A percentile compares a stretch with the other conserved stretches of the same genome.
These are phyloP conservation scores for Epichloe scottii DNA, from an alignment of 2,329 filamentous ascomycete genomes.

Conservation along the genomic window DNA sequence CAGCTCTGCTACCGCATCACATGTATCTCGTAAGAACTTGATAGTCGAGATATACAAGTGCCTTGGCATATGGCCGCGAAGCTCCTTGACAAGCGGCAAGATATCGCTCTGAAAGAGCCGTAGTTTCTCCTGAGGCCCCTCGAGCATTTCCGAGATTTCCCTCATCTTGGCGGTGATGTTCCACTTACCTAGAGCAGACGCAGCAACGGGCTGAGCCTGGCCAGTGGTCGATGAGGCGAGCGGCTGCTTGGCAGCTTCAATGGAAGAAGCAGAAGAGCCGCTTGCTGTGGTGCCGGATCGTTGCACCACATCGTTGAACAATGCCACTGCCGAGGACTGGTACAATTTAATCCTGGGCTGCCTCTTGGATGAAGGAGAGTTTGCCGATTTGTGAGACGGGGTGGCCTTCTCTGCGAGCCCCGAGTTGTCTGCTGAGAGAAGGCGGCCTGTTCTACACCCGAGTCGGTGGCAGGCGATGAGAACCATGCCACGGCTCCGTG, in stretches of 20 bases:
- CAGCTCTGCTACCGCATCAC: conserved; percentile 10
- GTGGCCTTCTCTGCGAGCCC: background rate
- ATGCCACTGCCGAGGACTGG: conserved; percentile 16
- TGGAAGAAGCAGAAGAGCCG: background rate
- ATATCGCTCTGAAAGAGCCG: conserved; percentile 16
- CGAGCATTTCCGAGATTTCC: conserved; percentile 11
- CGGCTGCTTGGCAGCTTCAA: background rate
- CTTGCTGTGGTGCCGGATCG: background rate
- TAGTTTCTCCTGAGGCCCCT: conserved; percentile 11
- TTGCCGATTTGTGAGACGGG: conserved; percentile 1
- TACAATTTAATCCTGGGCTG: background rate
- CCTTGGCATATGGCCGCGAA: conserved; percentile 17
- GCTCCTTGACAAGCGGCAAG: conserved; percentile 17
- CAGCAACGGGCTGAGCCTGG: background rate
- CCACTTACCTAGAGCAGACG: conserved; percentile 12
- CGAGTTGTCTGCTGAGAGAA: background rate
- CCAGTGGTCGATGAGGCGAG: background rate
- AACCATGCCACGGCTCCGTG: conserved; percentile 10
- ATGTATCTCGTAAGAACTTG: conserved; percentile 12
- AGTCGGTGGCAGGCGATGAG: conserved; percentile 12
- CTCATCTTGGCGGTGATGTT: conserved; percentile 20
- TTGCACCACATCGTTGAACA: conserved; percentile 25
- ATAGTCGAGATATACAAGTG: conserved; percentile 13
- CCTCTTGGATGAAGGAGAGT: background rate
- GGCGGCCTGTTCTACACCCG: background rate